Percentiles rank a stretch among this genome's conserved stretches.
Evolutionary conservation across 2,329 filamentous ascomycete species (phyloP).

Genomic region (Diaporthe citrichinensis): DNA sequence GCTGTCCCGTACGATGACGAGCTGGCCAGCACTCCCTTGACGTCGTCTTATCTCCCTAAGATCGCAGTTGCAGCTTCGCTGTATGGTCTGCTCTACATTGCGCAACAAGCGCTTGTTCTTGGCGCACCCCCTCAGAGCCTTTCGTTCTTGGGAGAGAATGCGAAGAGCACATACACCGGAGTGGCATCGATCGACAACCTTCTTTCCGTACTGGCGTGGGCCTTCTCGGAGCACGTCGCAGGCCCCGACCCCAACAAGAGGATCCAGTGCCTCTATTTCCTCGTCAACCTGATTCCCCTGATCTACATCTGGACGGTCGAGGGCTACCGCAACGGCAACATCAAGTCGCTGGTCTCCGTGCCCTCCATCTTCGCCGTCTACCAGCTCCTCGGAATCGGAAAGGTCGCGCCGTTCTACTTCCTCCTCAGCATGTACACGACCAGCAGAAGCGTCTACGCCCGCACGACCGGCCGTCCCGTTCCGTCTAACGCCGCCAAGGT

Average conservation of each 20-base stretch:
- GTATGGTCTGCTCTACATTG: not conserved
- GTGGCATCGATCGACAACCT: not conserved
- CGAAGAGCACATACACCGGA: not conserved
- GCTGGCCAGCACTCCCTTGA: not conserved
- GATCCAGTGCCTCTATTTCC: conserved; percentile 26
- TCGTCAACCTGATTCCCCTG: conserved; percentile 5
- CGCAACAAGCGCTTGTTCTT: not conserved
- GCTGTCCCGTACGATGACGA: conserved; percentile 11
- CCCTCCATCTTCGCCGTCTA: conserved; percentile 6
- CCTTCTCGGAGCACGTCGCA: conserved; percentile 14
- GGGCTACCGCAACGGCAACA: conserved; percentile 39
- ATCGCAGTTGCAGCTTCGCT: not conserved
- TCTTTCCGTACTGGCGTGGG: not conserved
- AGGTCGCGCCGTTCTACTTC: conserved; percentile 30
- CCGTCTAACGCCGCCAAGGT: conserved; percentile 18
- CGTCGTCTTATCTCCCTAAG: not conserved
- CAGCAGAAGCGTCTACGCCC: not conserved
- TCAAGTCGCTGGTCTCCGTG: not conserved
- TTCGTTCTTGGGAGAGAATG: not conserved
- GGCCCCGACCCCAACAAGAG: conserved; percentile 16
- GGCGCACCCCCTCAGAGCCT: too few species aligned
- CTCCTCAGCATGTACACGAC: conserved; percentile 22
- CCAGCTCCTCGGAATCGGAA: conserved; percentile 14
- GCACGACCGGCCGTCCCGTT: conserved; percentile 26
- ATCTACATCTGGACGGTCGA: conserved; percentile 42